Conservation (phyloP, 257 asterid species). For the Nicotiana tomentosiformis region DNA sequence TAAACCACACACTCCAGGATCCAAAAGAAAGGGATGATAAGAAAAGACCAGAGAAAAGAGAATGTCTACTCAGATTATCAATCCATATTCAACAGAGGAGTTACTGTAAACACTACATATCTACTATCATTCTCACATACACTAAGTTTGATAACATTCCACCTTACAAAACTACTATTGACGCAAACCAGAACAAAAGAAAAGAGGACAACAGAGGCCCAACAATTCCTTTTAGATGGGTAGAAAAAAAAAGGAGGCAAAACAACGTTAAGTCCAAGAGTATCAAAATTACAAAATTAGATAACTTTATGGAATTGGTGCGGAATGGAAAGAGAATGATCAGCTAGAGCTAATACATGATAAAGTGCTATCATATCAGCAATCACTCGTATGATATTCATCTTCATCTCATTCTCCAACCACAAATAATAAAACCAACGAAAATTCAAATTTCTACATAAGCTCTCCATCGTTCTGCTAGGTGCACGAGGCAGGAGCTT, state of each 20-base stretch:
- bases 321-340: slow-evolving; percentile 24
- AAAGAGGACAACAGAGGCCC: not conserved
- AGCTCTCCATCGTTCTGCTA: no score
- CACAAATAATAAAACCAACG: not conserved
- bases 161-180: not conserved
- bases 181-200: not conserved
- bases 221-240: not conserved
- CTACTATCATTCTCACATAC: not conserved
- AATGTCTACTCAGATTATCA: not conserved
- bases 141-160: not conserved
- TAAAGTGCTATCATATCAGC: slow-evolving; percentile 44
- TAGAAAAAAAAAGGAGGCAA: not conserved
- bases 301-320: not conserved
- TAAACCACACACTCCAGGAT: not conserved
- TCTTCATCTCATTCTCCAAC: slow-evolving; percentile 22
- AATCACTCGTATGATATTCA: slow-evolving; percentile 25
- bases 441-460: no score
- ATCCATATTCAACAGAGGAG: not conserved
- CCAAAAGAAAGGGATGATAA: not conserved
- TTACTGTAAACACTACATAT: not conserved
- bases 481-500: no score
- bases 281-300: not conserved
- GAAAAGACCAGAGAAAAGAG: not conserved
- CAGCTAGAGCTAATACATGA: slow-evolving; percentile 78
- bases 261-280: not conserved